These are phyloP conservation scores for Climacium dendroides DNA, from an alignment of 225 moss, liverwort and hornwort species.

Conservation along the genomic window DNA sequence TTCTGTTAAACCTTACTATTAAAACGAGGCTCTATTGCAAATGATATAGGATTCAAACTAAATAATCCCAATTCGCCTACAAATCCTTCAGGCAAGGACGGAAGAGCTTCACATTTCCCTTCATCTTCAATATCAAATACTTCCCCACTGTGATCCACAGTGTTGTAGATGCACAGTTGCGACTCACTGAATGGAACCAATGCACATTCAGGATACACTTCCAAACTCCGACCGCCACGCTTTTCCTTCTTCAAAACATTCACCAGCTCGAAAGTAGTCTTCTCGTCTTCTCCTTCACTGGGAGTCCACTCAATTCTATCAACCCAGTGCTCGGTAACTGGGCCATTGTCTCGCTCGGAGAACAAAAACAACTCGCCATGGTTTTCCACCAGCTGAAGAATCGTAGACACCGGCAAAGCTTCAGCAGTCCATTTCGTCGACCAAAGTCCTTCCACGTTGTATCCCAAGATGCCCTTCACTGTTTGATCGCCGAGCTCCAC, in stretches of 20 bases:
- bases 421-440: not conserved
- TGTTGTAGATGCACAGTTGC: not conserved
- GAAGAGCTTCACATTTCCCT: not conserved
- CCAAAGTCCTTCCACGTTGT: not conserved
- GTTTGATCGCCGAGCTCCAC: not conserved
- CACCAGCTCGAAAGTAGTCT: not conserved
- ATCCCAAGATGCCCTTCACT: not conserved
- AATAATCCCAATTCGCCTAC: not conserved
- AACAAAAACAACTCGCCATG: not conserved
- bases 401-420: not conserved
- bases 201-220: not conserved
- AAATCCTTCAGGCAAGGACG: not conserved
- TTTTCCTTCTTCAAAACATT: not conserved
- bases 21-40: not conserved
- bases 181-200: not conserved
- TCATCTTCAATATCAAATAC: not conserved
- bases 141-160: not conserved
- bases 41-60: not conserved
- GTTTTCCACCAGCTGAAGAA: not conserved
- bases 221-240: not conserved
- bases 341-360: not conserved
- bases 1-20: not conserved
- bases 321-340: not conserved
- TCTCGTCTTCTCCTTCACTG: not conserved
- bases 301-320: not conserved